A percentile compares a stretch with the other conserved stretches of the same genome.
These are phyloP conservation scores for Linum tenue DNA, from an alignment of 345 rosid species.

Conservation along the genomic window DNA sequence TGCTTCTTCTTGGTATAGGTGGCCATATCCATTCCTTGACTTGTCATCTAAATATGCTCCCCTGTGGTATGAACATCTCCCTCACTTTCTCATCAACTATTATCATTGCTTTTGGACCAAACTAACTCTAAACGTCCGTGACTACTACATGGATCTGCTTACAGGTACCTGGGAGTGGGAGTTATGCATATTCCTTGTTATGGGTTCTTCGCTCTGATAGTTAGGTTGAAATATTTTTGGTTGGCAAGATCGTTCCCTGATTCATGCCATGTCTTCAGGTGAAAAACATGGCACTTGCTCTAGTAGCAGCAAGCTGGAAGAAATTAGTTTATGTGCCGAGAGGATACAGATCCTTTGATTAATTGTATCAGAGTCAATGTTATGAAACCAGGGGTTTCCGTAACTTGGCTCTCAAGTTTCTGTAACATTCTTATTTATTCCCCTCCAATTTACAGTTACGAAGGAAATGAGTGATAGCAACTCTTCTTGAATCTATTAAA, in stretches of 20 bases:
- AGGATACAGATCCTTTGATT: neutral
- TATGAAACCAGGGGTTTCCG: neutral
- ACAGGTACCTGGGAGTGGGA: slow-evolving; percentile 77
- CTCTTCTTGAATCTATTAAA: too few species aligned
- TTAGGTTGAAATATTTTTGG: slow-evolving; percentile 47
- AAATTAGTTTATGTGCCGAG: too few species aligned
- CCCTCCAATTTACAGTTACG: neutral
- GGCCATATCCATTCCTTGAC: slow-evolving; percentile 94
- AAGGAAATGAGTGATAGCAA: too few species aligned
- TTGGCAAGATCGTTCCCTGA: slow-evolving; percentile 42
- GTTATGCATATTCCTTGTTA: slow-evolving; percentile 63
- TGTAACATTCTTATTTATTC: neutral
- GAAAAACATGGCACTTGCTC: slow-evolving; percentile 1
- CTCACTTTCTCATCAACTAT: neutral
- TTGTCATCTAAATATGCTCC: slow-evolving; percentile 63
- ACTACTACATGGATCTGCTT: too few species aligned
- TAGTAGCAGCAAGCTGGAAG: too few species aligned
- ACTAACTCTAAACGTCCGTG: neutral
- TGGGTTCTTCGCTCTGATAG: slow-evolving; percentile 46
- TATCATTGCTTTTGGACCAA: neutral
- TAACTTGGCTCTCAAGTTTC: neutral
- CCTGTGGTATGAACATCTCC: slow-evolving; percentile 48
- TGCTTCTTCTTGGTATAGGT: slow-evolving; percentile 39
- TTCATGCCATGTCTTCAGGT: slow-evolving; percentile 25
- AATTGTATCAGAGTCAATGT: neutral